phyloP scores from a whole-genome alignment of 371 early-diverging fungal genomes.

The Basidiobolus meristosporus region DNA sequence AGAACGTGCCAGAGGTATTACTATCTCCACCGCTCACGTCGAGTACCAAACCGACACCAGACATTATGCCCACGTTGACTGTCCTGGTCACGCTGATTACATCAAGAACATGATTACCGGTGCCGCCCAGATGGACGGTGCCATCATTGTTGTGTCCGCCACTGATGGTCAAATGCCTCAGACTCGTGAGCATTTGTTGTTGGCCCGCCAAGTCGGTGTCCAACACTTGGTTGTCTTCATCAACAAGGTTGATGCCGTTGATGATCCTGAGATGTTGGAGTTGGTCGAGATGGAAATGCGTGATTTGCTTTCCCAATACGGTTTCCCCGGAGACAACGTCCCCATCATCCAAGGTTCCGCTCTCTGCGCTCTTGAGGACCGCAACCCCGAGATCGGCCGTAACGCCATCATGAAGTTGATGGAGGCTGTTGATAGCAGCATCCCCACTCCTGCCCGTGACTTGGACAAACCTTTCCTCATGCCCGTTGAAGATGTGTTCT shows the following conservation, averaged over 20 bases:
- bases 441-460: conserved; percentile 87
- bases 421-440: conserved; percentile 82
- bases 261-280: conserved; percentile 92
- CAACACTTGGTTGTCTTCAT: conserved; percentile 90
- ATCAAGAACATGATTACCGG: conserved; percentile 99
- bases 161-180: conserved; percentile 90
- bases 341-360: conserved; percentile 94
- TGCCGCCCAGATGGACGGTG: conserved; percentile 98
- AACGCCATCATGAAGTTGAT: conserved; percentile 76
- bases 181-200: conserved; percentile 93
- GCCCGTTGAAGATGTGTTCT: conserved; percentile 94
- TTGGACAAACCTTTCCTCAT: conserved; percentile 97
- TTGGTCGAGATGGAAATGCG: conserved; percentile 98
- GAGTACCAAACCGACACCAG: conserved; percentile 82
- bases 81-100: conserved; percentile 99
- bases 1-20: conserved; percentile 94
- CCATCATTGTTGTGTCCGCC: conserved; percentile 96
- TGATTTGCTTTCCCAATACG: conserved; percentile 79
- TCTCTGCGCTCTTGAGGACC: conserved; percentile 86
- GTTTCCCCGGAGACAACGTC: conserved; percentile 82
- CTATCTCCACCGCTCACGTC: conserved; percentile 89
- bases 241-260: conserved; percentile 97
- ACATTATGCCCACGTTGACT: conserved; percentile 97
- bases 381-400: conserved; percentile 81
- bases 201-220: conserved; percentile 94